Percentiles rank a stretch among this genome's conserved stretches.
Evolutionary conservation across 83 land plant species (phyloP).

Genomic region (Picea engelmannii): DNA sequence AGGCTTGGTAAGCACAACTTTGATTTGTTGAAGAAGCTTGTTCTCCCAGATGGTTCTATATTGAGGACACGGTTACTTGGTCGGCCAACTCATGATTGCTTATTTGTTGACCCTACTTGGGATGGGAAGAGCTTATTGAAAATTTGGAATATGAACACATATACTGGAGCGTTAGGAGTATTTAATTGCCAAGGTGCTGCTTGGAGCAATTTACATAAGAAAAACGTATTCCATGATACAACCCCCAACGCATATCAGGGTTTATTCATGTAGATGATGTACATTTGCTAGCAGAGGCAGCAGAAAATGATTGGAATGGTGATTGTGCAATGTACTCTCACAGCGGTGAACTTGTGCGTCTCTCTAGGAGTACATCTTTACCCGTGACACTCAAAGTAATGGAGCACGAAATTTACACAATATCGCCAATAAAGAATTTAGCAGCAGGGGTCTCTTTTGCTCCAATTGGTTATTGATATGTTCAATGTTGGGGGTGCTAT

Average conservation of each 20-base stretch:
- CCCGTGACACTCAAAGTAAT: constrained; percentile 73
- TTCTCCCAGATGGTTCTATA: constrained; percentile 91
- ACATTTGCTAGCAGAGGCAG: constrained; percentile 54
- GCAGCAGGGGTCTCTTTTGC: constrained; percentile 65
- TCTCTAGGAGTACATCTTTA: constrained; percentile 47
- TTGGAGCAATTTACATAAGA: constrained; percentile 75
- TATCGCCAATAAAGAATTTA: constrained; percentile 78
- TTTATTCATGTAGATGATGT: constrained; percentile 65
- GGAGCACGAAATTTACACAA: constrained; percentile 76
- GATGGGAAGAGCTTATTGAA: constrained; percentile 87
- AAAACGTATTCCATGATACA: constrained; percentile 66
- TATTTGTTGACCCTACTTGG: constrained; percentile 86
- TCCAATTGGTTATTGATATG: constrained; percentile 84
- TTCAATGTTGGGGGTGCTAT: constrained; percentile 88
- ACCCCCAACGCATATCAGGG: constrained; percentile 52
- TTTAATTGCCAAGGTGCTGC: constrained; percentile 99
- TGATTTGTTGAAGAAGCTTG: constrained; percentile 78
- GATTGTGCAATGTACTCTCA: constrained; percentile 69
- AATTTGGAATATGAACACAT: constrained; percentile 98
- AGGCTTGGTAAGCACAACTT: constrained; percentile 87
- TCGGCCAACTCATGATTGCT: constrained; percentile 82
- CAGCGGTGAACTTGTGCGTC: constrained; percentile 42
- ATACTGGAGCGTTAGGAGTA: constrained; percentile 84
- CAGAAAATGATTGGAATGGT: constrained; percentile 74
- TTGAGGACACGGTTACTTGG: constrained; percentile 85